phyloP scores from a whole-genome alignment of 2,329 filamentous ascomycete species.

The Aspergillus aculeatinus region DNA sequence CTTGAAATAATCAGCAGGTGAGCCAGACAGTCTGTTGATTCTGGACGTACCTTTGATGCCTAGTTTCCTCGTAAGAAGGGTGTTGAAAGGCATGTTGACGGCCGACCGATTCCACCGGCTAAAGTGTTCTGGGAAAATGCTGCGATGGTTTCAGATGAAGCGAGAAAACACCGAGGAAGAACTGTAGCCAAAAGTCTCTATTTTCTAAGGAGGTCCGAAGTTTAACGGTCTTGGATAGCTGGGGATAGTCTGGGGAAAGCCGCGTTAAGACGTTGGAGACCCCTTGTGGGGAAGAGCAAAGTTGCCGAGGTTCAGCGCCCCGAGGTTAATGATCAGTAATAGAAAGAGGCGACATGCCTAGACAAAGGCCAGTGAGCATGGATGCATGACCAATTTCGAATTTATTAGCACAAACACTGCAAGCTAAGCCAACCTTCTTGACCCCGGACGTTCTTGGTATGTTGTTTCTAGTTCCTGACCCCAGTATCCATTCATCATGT shows the following conservation, averaged over 20 bases:
- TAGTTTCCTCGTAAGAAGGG: constrained; percentile 60
- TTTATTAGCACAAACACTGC: too few relatives aligned
- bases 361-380: background rate
- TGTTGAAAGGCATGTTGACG: constrained; percentile 61
- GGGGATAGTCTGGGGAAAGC: constrained; percentile 5
- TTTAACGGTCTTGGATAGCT: background rate
- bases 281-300: constrained; percentile 26
- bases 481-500: background rate
- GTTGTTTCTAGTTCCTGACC: background rate
- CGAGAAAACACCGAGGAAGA: background rate
- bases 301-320: constrained; percentile 33
- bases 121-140: background rate
- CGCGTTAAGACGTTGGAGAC: constrained; percentile 18
- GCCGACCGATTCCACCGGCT: background rate
- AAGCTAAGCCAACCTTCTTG: background rate
- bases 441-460: background rate
- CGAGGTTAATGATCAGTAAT: background rate
- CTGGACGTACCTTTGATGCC: constrained; percentile 47
- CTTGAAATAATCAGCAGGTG: constrained; percentile 26
- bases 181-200: background rate
- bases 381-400: too few relatives aligned
- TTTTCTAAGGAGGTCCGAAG: background rate
- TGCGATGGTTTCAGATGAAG: background rate
- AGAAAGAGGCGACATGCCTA: background rate
- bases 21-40: background rate